These are phyloP conservation scores for Apophysomyces trapeziformis DNA, from an alignment of 371 early-diverging fungal species.

Conservation along the genomic window DNA sequence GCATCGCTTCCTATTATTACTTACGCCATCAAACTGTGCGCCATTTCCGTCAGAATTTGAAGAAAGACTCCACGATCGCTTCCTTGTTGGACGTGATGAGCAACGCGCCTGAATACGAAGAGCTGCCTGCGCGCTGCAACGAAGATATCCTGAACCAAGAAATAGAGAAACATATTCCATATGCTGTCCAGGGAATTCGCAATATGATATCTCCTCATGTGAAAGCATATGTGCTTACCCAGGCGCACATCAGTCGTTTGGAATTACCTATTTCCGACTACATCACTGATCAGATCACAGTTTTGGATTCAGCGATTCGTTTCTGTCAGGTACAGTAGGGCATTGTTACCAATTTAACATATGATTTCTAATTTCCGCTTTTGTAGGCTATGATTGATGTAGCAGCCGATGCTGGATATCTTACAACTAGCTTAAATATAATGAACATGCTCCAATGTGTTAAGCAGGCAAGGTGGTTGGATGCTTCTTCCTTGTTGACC, in stretches of 20 bases:
- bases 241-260: slow-evolving; percentile 79
- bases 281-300: slow-evolving; percentile 88
- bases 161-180: slow-evolving; percentile 66
- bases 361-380: not conserved
- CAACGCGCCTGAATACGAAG: slow-evolving; percentile 85
- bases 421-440: slow-evolving; percentile 64
- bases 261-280: slow-evolving; percentile 86
- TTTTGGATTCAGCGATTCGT: slow-evolving; percentile 91
- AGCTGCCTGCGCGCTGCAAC: slow-evolving; percentile 91
- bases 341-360: not conserved
- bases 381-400: slow-evolving; percentile 92
- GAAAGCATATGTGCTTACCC: slow-evolving; percentile 89
- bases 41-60: slow-evolving; percentile 61
- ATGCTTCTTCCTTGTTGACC: slow-evolving; percentile 72
- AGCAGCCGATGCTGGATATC: slow-evolving; percentile 70
- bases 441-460: slow-evolving; percentile 85
- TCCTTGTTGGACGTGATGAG: slow-evolving; percentile 74
- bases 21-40: slow-evolving; percentile 81
- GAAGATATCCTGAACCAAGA: slow-evolving; percentile 87
- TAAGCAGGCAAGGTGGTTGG: slow-evolving; percentile 88
- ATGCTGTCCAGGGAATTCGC: slow-evolving; percentile 52
- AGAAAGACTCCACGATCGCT: slow-evolving; percentile 50
- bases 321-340: slow-evolving; percentile 62
- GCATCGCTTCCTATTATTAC: slow-evolving; percentile 91
- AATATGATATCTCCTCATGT: slow-evolving; percentile 83